Evolutionary conservation across 1,284 basidiomycete genomes (phyloP).

Genomic region (Pascua guehoae): DNA sequence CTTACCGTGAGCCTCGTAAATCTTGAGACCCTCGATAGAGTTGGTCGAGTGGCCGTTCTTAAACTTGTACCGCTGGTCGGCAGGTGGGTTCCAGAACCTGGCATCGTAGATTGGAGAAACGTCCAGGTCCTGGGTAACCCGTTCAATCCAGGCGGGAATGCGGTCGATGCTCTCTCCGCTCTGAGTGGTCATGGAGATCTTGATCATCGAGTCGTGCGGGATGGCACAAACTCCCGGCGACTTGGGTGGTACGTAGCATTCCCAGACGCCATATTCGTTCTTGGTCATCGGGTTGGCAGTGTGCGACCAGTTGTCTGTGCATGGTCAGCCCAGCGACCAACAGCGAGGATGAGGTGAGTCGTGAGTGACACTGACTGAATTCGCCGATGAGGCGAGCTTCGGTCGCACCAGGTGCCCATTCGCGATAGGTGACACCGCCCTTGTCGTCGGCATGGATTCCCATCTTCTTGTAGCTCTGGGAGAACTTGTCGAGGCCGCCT

Average conservation of each 20-base stretch:
- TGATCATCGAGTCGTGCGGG: slow-evolving; percentile 89
- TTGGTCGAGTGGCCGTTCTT: slow-evolving; percentile 58
- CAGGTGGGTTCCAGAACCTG: slow-evolving; percentile 95
- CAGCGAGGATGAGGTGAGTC: background rate
- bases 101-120: slow-evolving; percentile 93
- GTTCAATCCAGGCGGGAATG: slow-evolving; percentile 86
- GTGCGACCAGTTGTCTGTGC: slow-evolving; percentile 82
- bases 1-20: slow-evolving; percentile 84
- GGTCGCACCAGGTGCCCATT: slow-evolving; percentile 90
- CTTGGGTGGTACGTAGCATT: slow-evolving; percentile 71
- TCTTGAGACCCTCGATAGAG: slow-evolving; percentile 60
- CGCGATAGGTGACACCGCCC: slow-evolving; percentile 75
- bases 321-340: background rate
- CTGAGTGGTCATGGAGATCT: slow-evolving; percentile 83
- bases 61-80: slow-evolving; percentile 68
- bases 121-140: slow-evolving; percentile 87
- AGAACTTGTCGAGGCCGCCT: slow-evolving; percentile 85
- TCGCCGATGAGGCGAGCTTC: slow-evolving; percentile 87
- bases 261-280: slow-evolving; percentile 89
- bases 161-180: slow-evolving; percentile 80
- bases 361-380: slow-evolving; percentile 68
- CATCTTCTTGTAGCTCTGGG: slow-evolving; percentile 78
- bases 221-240: slow-evolving; percentile 72
- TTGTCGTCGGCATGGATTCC: slow-evolving; percentile 72
- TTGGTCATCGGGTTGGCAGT: slow-evolving; percentile 78